phyloP scores from a whole-genome alignment of 257 asterid genomes.

The Lantana camara region DNA sequence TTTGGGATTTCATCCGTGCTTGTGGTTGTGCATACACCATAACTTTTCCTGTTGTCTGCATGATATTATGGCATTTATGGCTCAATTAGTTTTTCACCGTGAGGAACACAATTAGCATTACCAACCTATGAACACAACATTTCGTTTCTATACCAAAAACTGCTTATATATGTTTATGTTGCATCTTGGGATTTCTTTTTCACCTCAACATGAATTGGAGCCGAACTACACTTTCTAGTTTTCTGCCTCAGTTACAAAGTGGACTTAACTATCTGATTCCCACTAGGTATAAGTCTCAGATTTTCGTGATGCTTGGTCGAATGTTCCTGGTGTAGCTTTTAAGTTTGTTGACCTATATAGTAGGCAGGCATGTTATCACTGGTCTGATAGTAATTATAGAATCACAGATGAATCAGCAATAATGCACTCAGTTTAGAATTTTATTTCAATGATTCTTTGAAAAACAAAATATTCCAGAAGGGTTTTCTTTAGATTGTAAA shows the following conservation, averaged over 20 bases:
- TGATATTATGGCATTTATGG: slow-evolving; percentile 10
- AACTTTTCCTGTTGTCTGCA: slow-evolving; percentile 7
- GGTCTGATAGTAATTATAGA: background rate
- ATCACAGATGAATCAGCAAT: background rate
- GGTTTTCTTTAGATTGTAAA: background rate
- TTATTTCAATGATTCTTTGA: background rate
- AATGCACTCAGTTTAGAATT: background rate
- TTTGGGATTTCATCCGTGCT: background rate
- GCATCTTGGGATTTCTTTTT: background rate
- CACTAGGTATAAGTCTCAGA: background rate
- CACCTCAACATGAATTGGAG: background rate
- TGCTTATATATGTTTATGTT: slow-evolving; percentile 1
- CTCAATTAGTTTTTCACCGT: too few species aligned
- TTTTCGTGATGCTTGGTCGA: background rate
- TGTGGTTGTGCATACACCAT: slow-evolving; percentile 1
- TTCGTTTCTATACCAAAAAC: background rate
- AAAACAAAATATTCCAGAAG: background rate
- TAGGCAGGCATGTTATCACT: background rate
- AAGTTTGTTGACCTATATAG: background rate
- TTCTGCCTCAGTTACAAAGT: background rate
- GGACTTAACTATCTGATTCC: background rate
- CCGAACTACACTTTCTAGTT: background rate
- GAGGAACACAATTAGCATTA: background rate
- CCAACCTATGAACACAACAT: background rate
- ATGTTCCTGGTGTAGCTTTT: background rate